Conservation (phyloP, 2,329 filamentous ascomycete genomes). For the Sporothrix pallida region DNA sequence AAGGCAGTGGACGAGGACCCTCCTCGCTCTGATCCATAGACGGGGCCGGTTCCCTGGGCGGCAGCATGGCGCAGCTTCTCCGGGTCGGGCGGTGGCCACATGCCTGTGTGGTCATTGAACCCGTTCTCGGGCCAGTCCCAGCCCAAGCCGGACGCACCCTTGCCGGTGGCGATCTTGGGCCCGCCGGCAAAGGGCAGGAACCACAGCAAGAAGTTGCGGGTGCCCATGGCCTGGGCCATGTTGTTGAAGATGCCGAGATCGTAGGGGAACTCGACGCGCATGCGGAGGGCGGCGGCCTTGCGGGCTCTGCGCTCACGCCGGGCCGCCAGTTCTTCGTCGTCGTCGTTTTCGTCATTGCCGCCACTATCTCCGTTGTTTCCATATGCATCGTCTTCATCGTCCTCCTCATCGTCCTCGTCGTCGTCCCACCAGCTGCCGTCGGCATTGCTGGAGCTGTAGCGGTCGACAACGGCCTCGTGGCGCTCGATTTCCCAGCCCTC, state of each 20-base stretch:
- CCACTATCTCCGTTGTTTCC: constrained; percentile 33
- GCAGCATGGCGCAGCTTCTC: constrained; percentile 60
- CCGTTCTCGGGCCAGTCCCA: constrained; percentile 77
- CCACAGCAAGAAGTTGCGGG: constrained; percentile 69
- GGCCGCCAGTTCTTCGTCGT: constrained; percentile 44
- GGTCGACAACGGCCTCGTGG: constrained; percentile 62
- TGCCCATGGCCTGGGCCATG: constrained; percentile 77
- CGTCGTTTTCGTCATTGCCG: constrained; percentile 46
- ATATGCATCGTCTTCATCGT: constrained; percentile 35
- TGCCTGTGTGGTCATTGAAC: constrained; percentile 67
- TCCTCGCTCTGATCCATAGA: neutral
- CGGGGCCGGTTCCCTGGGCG: constrained; percentile 32
- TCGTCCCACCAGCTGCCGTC: constrained; percentile 51
- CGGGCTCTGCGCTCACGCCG: constrained; percentile 48
- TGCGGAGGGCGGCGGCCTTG: constrained; percentile 47
- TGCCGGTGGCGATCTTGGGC: constrained; percentile 49
- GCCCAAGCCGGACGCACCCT: constrained; percentile 48
- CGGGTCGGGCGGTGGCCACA: constrained; percentile 69
- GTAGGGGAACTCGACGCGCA: constrained; percentile 78
- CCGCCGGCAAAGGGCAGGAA: constrained; percentile 68
- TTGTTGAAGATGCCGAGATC: constrained; percentile 78
- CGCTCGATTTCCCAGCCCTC: constrained; percentile 76
- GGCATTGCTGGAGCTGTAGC: constrained; percentile 48
- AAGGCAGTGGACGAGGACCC: neutral
- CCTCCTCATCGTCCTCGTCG: constrained; percentile 44